phyloP scores from a whole-genome alignment of 2,329 filamentous ascomycete genomes.

The Aureobasidium namibiae region DNA sequence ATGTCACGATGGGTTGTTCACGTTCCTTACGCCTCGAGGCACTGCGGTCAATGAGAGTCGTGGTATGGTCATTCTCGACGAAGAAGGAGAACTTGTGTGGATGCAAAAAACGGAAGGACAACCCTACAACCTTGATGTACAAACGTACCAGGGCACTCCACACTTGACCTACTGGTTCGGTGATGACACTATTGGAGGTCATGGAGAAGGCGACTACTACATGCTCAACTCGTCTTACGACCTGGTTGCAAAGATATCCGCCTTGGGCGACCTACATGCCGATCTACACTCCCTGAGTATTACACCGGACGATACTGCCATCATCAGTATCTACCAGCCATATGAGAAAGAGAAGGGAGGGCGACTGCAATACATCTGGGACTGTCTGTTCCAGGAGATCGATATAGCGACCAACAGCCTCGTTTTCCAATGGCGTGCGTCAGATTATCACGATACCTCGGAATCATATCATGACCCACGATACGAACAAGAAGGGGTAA shows the following conservation, averaged over 20 bases:
- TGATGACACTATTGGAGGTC: conserved; percentile 28
- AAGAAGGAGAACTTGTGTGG: conserved; percentile 25
- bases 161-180: conserved; percentile 33
- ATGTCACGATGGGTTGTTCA: conserved; percentile 10
- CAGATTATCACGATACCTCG: conserved; percentile 24
- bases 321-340: conserved; percentile 36
- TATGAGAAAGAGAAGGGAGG: conserved; percentile 24
- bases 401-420: conserved; percentile 31
- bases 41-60: conserved; percentile 22
- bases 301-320: conserved; percentile 33
- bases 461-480: conserved; percentile 24
- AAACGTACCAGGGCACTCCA: conserved; percentile 27
- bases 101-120: conserved; percentile 24
- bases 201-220: conserved; percentile 27
- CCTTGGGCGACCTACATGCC: conserved; percentile 24
- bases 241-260: conserved; percentile 30
- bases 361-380: conserved; percentile 32
- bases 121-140: conserved; percentile 29
- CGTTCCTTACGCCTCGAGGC: conserved; percentile 26
- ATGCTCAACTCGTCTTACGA: conserved; percentile 29
- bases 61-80: conserved; percentile 25
- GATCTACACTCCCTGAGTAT: conserved; percentile 39
- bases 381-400: conserved; percentile 37
- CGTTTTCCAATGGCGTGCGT: conserved; percentile 33
- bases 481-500: conserved; percentile 33